Base-by-base conservation (phyloP, 257 asterid species). In the Cruciata laevipes region DNA sequence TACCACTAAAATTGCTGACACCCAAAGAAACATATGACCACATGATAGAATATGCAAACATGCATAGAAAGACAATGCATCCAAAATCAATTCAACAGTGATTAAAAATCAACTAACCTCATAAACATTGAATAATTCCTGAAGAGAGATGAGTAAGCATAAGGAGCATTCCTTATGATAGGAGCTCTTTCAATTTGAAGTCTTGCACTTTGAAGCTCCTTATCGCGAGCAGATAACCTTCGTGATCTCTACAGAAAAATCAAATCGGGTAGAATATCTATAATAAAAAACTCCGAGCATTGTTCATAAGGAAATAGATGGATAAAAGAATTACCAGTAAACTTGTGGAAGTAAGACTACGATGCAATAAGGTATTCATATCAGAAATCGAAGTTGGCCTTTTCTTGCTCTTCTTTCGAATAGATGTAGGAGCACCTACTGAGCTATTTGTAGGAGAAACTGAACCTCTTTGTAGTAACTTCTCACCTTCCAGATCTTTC, bases 61-160 rank as follows among this genome's bases (percentile, higher is more conserved):
- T 5, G 8, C 4, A 35, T 7, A 35, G 38, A 35, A 35, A 4
- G 38, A 35, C 38, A 3, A 35, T 35, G 8, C 51, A 42, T 37
- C 42, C 6, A 49, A 16, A 49, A 16, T 40, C 25, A 42, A 67
- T 37, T 49, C 20, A 7, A 37, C 67, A 11, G 71, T 37, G 53
- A 18, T 14, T 27, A 3, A 25, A 57, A 5, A 20, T 23, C 8
- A 37, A 56, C 73, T 60, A 68, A 83, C 89, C 87, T 79, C 66
- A 66, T 69, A 75, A 85, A 85, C 80, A 25, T 83, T 35, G 91
- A 85, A 76, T 75, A 76, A 61, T 85, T 83, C 56, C 91, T 76
- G 66, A 85, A 85, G 76, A 81, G 61, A 23, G 85, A 77, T 56
- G 83, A 58, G 68, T 77, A 78, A 66, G 70, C 72, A 71, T 59